Conservation (phyloP, 2,329 filamentous ascomycete genomes). For the Paradendryphiella salina region DNA sequence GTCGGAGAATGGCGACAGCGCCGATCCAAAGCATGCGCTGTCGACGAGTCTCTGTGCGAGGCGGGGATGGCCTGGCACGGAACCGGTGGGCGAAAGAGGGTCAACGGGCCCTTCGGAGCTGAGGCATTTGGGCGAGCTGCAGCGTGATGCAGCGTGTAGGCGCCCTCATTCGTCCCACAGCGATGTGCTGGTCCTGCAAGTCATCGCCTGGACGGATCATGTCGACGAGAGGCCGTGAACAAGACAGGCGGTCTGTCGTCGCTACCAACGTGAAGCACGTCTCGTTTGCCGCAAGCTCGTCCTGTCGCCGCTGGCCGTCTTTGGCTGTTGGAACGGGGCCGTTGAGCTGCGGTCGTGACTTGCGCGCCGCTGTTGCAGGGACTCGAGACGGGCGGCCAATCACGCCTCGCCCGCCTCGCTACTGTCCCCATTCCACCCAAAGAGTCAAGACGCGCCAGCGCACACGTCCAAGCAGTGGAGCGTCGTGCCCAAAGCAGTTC, state of each 20-base stretch:
- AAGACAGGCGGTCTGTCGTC: conserved; percentile 19
- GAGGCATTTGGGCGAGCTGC: conserved; percentile 27
- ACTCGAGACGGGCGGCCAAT: conserved; percentile 20
- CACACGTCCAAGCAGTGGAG: conserved; percentile 23
- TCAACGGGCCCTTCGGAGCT: conserved; percentile 6
- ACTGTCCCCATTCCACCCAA: conserved; percentile 14
- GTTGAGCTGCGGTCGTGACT: conserved; percentile 14
- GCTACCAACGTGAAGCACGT: conserved; percentile 15
- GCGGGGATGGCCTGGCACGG: conserved; percentile 21
- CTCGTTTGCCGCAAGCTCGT: no score
- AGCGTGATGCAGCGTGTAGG: conserved; percentile 12
- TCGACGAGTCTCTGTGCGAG: conserved; percentile 19
- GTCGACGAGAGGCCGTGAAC: background rate
- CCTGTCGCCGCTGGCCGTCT: background rate
- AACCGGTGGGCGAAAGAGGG: conserved; percentile 10
- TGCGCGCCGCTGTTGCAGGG: background rate
- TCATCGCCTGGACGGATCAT: conserved; percentile 18
- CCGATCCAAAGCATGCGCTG: conserved; percentile 19
- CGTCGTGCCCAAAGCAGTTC: conserved; percentile 24
- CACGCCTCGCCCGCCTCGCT: conserved; percentile 16
- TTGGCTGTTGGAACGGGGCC: conserved; percentile 1
- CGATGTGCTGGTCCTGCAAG: conserved; percentile 33
- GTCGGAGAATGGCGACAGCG: conserved; percentile 7
- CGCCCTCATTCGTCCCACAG: conserved; percentile 18
- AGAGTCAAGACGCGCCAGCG: conserved; percentile 27